phyloP scores from a whole-genome alignment of 345 rosid species.

The Punica granatum region DNA sequence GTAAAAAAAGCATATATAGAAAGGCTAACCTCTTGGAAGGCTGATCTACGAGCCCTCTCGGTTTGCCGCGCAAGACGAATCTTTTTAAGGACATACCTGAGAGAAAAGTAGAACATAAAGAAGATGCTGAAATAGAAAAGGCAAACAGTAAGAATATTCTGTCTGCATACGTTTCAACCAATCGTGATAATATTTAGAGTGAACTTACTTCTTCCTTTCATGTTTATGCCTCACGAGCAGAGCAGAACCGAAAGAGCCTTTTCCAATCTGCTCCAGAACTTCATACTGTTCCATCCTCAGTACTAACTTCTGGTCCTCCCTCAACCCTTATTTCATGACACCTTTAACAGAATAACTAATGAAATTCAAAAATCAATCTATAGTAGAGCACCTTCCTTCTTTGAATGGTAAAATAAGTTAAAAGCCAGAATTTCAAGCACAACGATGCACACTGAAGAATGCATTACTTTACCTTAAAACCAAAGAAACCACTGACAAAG shows the following conservation, averaged over 20 bases:
- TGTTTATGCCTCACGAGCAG: constrained; percentile 95
- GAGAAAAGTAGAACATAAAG: constrained; percentile 6
- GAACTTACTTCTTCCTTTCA: constrained; percentile 73
- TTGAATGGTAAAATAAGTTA: background rate
- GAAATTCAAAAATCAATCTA: background rate
- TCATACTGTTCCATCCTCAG: constrained; percentile 79
- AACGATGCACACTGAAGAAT: background rate
- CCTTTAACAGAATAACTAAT: background rate
- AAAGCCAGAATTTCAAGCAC: background rate
- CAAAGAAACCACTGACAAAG: background rate
- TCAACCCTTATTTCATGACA: background rate
- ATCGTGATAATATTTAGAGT: background rate
- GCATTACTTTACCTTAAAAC: background rate
- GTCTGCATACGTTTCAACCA: background rate
- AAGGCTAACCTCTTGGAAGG: constrained; percentile 75
- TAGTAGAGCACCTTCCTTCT: background rate
- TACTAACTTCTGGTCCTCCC: background rate
- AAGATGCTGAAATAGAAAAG: background rate
- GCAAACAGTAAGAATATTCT: background rate
- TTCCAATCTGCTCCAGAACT: constrained; percentile 85
- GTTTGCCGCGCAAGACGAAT: constrained; percentile 95
- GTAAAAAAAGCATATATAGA: background rate
- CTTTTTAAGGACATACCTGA: constrained; percentile 87
- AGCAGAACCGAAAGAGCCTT: constrained; percentile 96
- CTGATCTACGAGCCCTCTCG: constrained; percentile 87